These are phyloP conservation scores for Kodamaea jinghongensis DNA, from an alignment of 805 yeast genomes.

Conservation along the genomic window DNA sequence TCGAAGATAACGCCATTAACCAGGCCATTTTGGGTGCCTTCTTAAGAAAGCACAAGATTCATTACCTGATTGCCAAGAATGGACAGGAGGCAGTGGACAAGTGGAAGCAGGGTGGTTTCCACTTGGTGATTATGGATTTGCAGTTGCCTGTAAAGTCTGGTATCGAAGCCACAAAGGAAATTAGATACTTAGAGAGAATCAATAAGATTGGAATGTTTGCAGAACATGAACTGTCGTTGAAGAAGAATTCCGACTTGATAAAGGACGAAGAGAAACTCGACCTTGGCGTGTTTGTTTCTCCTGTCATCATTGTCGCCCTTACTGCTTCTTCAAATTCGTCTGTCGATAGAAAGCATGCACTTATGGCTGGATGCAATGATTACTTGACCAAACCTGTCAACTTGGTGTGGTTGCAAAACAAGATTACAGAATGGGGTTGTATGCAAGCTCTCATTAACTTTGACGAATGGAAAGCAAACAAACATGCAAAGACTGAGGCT, in stretches of 20 bases:
- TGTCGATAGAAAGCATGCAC: conserved; percentile 83
- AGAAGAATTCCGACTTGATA: conserved; percentile 18
- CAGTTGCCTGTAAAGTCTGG: conserved; percentile 97
- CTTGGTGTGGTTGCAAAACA: conserved; percentile 87
- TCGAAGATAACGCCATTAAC: conserved; percentile 94
- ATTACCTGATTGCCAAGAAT: conserved; percentile 82
- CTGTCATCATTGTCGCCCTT: conserved; percentile 96
- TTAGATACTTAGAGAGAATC: conserved; percentile 75
- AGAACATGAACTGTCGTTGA: conserved; percentile 31
- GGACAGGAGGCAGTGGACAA: conserved; percentile 94
- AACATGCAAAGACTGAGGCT: conserved; percentile 4
- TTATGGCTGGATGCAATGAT: conserved; percentile 97
- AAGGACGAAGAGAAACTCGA: conserved; percentile 56
- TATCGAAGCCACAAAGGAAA: conserved; percentile 89
- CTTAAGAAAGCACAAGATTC: conserved; percentile 78
- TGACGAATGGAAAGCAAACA: conserved; percentile 73
- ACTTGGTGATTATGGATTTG: conserved; percentile 93
- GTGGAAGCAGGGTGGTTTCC: conserved; percentile 94
- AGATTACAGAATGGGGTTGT: conserved; percentile 97
- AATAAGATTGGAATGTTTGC: conserved; percentile 74
- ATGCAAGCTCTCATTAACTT: conserved; percentile 97
- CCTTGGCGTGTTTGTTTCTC: conserved; percentile 68
- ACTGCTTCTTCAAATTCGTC: conserved; percentile 84
- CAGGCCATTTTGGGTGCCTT: conserved; percentile 89
- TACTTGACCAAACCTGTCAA: conserved; percentile 95